Conservation (phyloP, 2,329 filamentous ascomycete genomes). For the Fusarium sp. region DNA sequence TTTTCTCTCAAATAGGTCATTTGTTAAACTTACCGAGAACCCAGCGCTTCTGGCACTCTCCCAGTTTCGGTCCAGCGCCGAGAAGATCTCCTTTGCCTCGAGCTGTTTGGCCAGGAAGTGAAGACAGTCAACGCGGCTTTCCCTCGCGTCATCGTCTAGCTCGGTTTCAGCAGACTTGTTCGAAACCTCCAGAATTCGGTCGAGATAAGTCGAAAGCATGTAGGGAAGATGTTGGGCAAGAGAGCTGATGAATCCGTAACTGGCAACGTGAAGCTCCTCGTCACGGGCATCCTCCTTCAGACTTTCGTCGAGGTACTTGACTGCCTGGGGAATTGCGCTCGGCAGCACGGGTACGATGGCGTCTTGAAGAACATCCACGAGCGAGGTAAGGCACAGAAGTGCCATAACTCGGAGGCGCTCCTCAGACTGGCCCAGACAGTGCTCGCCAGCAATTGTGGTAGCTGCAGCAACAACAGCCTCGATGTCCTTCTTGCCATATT, state of each 20-base stretch:
- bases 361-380: constrained; percentile 89
- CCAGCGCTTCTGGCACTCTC: constrained; percentile 71
- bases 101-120: constrained; percentile 81
- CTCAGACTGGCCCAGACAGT: constrained; percentile 82
- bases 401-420: constrained; percentile 82
- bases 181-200: constrained; percentile 78
- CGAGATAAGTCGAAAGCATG: constrained; percentile 85
- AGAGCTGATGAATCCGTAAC: constrained; percentile 82
- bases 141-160: constrained; percentile 72
- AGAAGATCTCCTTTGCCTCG: constrained; percentile 81
- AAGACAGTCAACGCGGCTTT: constrained; percentile 77
- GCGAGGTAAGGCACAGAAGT: constrained; percentile 88
- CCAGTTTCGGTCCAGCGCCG: constrained; percentile 81
- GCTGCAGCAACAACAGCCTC: constrained; percentile 82
- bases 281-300: constrained; percentile 66
- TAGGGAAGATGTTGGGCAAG: constrained; percentile 88
- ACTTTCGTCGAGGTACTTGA: constrained; percentile 78
- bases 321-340: constrained; percentile 76
- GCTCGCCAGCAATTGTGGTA: constrained; percentile 78
- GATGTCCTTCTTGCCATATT: constrained; percentile 93
- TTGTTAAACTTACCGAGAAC: constrained; percentile 66
- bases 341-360: constrained; percentile 88
- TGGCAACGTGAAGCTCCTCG: constrained; percentile 81
- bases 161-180: constrained; percentile 76
- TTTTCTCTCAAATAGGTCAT: background rate